These are phyloP conservation scores for Zarea fungicola DNA, from an alignment of 2,329 filamentous ascomycete genomes.

Conservation along the genomic window DNA sequence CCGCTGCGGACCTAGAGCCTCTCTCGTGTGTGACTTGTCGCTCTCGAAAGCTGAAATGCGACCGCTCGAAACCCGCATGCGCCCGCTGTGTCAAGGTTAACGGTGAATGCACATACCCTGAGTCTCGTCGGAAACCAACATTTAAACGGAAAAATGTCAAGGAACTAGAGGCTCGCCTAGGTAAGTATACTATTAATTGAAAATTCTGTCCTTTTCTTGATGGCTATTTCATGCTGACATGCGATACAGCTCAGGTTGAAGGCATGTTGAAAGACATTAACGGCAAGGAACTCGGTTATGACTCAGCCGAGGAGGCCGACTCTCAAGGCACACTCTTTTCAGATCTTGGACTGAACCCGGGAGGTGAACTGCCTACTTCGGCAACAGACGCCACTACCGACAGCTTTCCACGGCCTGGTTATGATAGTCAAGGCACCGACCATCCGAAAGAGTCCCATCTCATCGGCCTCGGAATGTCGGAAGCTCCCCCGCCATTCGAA, in stretches of 20 bases:
- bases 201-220: background rate
- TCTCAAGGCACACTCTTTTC: slow-evolving; percentile 1
- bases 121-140: slow-evolving; percentile 81
- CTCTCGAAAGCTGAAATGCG: slow-evolving; percentile 81
- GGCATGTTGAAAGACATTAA: slow-evolving; percentile 66
- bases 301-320: slow-evolving; percentile 14
- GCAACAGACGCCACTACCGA: background rate
- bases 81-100: slow-evolving; percentile 70
- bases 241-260: slow-evolving; percentile 69
- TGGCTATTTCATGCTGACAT: slow-evolving; percentile 6
- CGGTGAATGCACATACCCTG: slow-evolving; percentile 80
- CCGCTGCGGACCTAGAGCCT: slow-evolving; percentile 29
- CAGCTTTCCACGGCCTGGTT: background rate
- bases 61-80: slow-evolving; percentile 73
- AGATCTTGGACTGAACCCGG: background rate
- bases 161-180: slow-evolving; percentile 79
- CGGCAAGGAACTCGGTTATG: slow-evolving; percentile 26
- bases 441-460: slow-evolving; percentile 37
- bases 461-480: slow-evolving; percentile 74
- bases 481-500: slow-evolving; percentile 71
- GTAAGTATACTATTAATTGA: slow-evolving; percentile 40
- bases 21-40: slow-evolving; percentile 82
- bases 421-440: slow-evolving; percentile 9
- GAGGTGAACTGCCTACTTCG: background rate
- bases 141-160: slow-evolving; percentile 87